Evolutionary conservation across 2,329 filamentous ascomycete genomes (phyloP), one percentile per base, ranked within the genome.

Genomic region (Rutstroemia sp.): DNA sequence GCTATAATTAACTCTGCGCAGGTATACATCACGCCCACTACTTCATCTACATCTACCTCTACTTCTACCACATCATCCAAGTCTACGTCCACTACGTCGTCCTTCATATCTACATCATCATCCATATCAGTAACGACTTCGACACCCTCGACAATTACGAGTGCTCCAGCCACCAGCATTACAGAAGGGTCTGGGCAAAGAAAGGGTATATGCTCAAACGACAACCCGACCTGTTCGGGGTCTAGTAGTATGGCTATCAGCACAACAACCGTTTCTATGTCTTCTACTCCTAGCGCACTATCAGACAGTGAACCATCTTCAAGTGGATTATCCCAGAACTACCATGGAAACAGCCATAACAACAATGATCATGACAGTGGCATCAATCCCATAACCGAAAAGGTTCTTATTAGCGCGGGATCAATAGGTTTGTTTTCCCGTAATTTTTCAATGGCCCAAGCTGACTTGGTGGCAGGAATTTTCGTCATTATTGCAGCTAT

Each of bases 351-450:
- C 14, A 27, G 30, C 16, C 23, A 51, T 40, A 30, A 54, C 25
- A 48, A 46, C 10, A 53, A 59, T n/a, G 17, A 46, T 5, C n/a
- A 39, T 6, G 39, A 61, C 36, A 39, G 44, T 30, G 50, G 51
- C 21, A 19, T 69, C 14, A 63, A 62, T 34, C 61, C 63, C 7
- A 48, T 57, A 34, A 61, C 63, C 4, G 60, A 69, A 55, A 60
- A 65, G 34, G 53, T 67, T 30, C 45, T 69, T 36, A 65, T 70
- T 52, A 63, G 63, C 38, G 55, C 56, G 38, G 67, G 64, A 47
- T 57, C 64, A 39, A 66, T 69, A 45, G 66, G 67, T 68, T 50
- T 51, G 53, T 55, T 3, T 44, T 25, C 19, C 30, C 7, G 16
- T 12, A 42, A 14, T 3, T 21, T 46, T 46, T 12, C 30, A 2